A percentile compares a stretch with the other conserved stretches of the same genome.
phyloP scores from a whole-genome alignment of 176 grass and related monocot genomes.

The Ampelocalamus luodianensis region DNA sequence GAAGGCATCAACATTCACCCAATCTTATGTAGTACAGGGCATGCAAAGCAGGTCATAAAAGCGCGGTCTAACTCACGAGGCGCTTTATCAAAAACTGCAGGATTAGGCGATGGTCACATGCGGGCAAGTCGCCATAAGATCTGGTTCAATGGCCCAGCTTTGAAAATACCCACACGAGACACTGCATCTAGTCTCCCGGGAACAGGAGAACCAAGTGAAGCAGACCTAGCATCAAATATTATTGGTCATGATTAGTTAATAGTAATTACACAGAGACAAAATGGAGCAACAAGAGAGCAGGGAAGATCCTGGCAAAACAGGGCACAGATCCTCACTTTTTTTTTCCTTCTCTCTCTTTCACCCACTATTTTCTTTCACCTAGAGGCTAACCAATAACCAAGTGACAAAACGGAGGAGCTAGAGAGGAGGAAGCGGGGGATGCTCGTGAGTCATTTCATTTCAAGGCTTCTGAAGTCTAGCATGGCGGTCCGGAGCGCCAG shows the following conservation, averaged over 20 bases:
- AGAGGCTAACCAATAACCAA: slow-evolving; percentile 54
- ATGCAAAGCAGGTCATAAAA: slow-evolving; percentile 44
- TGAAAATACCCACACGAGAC: neutral
- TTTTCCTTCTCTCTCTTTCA: slow-evolving; percentile 15
- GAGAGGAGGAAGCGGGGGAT: neutral
- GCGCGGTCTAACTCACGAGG: slow-evolving; percentile 47
- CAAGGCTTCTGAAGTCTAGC: slow-evolving; percentile 81
- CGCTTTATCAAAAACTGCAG: slow-evolving; percentile 30
- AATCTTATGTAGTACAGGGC: slow-evolving; percentile 3
- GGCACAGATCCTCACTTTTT: slow-evolving; percentile 34
- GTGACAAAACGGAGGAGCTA: slow-evolving; percentile 27
- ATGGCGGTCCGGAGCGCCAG: slow-evolving; percentile 59
- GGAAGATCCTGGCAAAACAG: slow-evolving; percentile 24
- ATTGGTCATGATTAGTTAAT: slow-evolving; percentile 48
- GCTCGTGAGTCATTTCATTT: slow-evolving; percentile 67
- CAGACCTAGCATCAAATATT: slow-evolving; percentile 20
- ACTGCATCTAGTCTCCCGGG: slow-evolving; percentile 22
- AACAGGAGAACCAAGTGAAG: neutral
- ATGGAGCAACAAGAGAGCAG: slow-evolving; percentile 50
- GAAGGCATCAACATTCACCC: neutral
- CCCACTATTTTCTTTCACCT: slow-evolving; percentile 54
- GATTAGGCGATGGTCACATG: slow-evolving; percentile 54
- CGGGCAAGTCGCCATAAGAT: slow-evolving; percentile 32
- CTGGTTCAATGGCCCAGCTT: slow-evolving; percentile 27
- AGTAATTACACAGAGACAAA: slow-evolving; percentile 68